Conservation (phyloP, 176 grass and related monocot genomes). For the Hordeum marinum region DNA sequence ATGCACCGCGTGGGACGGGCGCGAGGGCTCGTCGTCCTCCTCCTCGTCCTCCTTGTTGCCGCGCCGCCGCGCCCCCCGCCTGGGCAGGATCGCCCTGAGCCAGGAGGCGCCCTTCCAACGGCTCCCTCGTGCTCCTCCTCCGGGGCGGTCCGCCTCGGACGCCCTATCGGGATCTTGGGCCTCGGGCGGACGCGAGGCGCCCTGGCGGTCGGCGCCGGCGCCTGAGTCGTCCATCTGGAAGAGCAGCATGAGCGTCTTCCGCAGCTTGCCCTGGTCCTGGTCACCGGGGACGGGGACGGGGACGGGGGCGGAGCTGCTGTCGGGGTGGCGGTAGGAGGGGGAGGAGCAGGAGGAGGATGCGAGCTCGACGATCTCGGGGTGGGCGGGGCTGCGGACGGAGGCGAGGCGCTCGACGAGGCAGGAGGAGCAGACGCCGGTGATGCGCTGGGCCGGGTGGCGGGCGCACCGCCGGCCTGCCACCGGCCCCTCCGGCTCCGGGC, state of each 20-base stretch:
- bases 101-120: slow-evolving; percentile 38
- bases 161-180: neutral
- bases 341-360: neutral
- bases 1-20: neutral
- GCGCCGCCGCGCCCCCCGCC: slow-evolving; percentile 27
- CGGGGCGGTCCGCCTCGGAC: neutral
- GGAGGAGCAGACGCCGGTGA: slow-evolving; percentile 80
- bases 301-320: too few species aligned
- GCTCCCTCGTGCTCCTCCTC: slow-evolving; percentile 1
- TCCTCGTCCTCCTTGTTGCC: slow-evolving; percentile 16
- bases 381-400: slow-evolving; percentile 41
- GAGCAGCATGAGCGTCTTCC: slow-evolving; percentile 77
- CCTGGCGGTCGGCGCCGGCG: neutral
- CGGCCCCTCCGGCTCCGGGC: slow-evolving; percentile 17
- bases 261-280: slow-evolving; percentile 30
- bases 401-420: slow-evolving; percentile 91
- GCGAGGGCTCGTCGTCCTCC: neutral
- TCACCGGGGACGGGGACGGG: too few species aligned
- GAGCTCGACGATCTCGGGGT: slow-evolving; percentile 71
- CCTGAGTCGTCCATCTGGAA: slow-evolving; percentile 83
- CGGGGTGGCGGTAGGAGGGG: too few species aligned
- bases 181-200: neutral
- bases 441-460: slow-evolving; percentile 63
- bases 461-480: slow-evolving; percentile 42
- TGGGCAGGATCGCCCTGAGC: slow-evolving; percentile 59